Conservation (phyloP, 495 filamentous ascomycete species). For the Hypoxylon intermedium region DNA sequence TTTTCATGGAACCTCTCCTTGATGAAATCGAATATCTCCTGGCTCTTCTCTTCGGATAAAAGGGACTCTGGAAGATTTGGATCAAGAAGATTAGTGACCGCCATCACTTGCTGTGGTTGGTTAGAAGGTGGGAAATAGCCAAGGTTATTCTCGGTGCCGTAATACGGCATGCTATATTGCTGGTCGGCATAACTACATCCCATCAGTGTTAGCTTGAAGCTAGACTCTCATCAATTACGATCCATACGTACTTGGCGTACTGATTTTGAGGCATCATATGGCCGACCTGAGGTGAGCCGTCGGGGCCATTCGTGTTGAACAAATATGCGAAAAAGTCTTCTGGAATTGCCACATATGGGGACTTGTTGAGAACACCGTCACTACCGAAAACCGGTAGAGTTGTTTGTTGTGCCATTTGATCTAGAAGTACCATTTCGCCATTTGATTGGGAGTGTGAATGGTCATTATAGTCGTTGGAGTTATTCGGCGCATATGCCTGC, state of each 20-base stretch:
- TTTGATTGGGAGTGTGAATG: conserved; percentile 54
- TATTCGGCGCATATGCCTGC: conserved; percentile 48
- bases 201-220: conserved; percentile 33
- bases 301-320: conserved; percentile 70
- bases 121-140: conserved; percentile 60
- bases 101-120: conserved; percentile 80
- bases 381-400: conserved; percentile 84
- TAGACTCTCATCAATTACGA: not conserved
- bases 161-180: conserved; percentile 57
- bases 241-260: conserved; percentile 55
- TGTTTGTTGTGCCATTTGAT: conserved; percentile 69
- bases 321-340: conserved; percentile 93
- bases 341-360: conserved; percentile 82
- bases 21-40: conserved; percentile 86
- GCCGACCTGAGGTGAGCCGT: conserved; percentile 51
- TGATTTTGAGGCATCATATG: conserved; percentile 55
- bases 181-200: conserved; percentile 57
- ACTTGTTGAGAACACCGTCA: conserved; percentile 77
- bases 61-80: conserved; percentile 77
- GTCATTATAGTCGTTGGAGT: conserved; percentile 52
- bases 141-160: conserved; percentile 51
- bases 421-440: conserved; percentile 65
- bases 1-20: conserved; percentile 81
- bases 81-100: conserved; percentile 88
- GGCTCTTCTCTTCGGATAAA: conserved; percentile 86